Percentiles rank a stretch among this genome's conserved stretches.
phyloP scores from a whole-genome alignment of 2,329 filamentous ascomycete species.

The Stemphylium vesicarium region DNA sequence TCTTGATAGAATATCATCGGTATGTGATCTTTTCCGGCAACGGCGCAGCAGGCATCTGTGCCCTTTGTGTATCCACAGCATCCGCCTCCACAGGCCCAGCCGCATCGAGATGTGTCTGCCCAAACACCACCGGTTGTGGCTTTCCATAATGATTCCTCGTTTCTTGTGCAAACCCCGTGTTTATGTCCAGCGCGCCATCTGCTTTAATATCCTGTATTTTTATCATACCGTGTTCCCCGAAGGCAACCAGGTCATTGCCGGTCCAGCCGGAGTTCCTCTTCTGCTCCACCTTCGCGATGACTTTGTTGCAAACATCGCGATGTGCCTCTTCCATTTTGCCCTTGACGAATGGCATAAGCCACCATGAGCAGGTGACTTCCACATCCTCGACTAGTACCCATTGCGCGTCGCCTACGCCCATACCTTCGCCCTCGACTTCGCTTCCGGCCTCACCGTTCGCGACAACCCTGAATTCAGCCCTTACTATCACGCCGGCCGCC shows the following conservation, averaged over 20 bases:
- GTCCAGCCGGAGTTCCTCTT: conserved; percentile 14
- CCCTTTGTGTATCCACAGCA: conserved; percentile 19
- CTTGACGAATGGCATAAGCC: conserved; percentile 46
- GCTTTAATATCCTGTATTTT: conserved; percentile 20
- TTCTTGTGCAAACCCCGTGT: conserved; percentile 9
- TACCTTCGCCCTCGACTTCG: conserved; percentile 42
- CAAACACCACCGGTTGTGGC: conserved; percentile 2
- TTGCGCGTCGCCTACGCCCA: conserved; percentile 39
- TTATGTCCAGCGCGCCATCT: conserved; percentile 10
- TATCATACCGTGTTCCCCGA: background rate
- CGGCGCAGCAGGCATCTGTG: conserved; percentile 7
- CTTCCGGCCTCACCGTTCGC: conserved; percentile 27
- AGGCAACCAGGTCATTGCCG: background rate
- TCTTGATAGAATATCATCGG: too few species aligned
- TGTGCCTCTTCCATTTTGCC: conserved; percentile 44
- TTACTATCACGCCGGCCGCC: conserved; percentile 34
- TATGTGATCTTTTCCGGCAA: conserved; percentile 35
- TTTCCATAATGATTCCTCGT: conserved; percentile 4
- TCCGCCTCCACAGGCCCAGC: conserved; percentile 13
- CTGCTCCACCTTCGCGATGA: conserved; percentile 42
- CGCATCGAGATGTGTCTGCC: background rate
- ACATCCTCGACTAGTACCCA: conserved; percentile 47
- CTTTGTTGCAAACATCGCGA: conserved; percentile 40
- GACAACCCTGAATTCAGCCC: conserved; percentile 43
- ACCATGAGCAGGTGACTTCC: conserved; percentile 43